A percentile compares a stretch with the other conserved stretches of the same genome.
These are phyloP conservation scores for Fusarium xylarioides DNA, from an alignment of 2,329 filamentous ascomycete genomes.

Conservation along the genomic window DNA sequence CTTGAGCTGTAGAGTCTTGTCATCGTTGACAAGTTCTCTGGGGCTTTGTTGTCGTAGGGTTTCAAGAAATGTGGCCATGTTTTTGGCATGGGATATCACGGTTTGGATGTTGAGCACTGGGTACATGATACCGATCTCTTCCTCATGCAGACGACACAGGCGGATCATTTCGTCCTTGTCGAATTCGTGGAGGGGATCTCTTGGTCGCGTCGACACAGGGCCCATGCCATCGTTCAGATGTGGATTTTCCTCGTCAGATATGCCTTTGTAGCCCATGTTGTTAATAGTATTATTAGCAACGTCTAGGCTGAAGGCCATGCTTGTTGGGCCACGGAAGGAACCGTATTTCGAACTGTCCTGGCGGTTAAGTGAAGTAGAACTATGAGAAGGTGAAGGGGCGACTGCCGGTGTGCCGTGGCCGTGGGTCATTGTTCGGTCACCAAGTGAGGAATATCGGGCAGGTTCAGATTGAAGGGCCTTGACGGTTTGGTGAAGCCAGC, in stretches of 20 bases:
- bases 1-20: constrained; percentile 76
- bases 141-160: constrained; percentile 82
- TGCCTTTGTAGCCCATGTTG: constrained; percentile 83
- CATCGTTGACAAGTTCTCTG: constrained; percentile 55
- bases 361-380: constrained; percentile 49
- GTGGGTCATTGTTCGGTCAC: constrained; percentile 54
- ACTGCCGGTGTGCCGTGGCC: constrained; percentile 42
- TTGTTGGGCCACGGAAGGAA: constrained; percentile 85
- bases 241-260: constrained; percentile 71
- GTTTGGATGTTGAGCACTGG: constrained; percentile 80
- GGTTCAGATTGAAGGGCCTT: constrained; percentile 70
- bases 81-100: constrained; percentile 74
- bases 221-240: constrained; percentile 35
- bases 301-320: constrained; percentile 83
- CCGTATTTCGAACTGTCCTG: constrained; percentile 63
- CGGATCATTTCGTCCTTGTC: constrained; percentile 82
- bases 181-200: constrained; percentile 83
- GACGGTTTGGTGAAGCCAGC: constrained; percentile 77
- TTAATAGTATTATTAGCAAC: constrained; percentile 87
- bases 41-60: constrained; percentile 49
- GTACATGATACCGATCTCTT: constrained; percentile 93
- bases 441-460: constrained; percentile 54
- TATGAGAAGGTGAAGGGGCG: constrained; percentile 56
- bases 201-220: constrained; percentile 44
- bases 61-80: constrained; percentile 78